phyloP scores from a whole-genome alignment of 805 yeast species.

The Trichomonascus vanleenenianus region DNA sequence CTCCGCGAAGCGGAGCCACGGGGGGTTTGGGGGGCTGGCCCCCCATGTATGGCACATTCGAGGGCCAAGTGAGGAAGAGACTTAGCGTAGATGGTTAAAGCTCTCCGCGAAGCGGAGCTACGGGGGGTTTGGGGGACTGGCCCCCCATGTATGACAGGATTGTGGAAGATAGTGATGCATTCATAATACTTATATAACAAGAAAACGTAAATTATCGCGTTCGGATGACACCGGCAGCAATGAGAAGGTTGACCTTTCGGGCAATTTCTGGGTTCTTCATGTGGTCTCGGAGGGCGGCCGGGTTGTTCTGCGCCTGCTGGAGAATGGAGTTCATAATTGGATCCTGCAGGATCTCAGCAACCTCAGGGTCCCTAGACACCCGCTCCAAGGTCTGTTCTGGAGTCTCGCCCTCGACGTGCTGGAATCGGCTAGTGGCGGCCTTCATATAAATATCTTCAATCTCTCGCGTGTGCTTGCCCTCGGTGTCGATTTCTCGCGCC shows the following conservation, averaged over 20 bases:
- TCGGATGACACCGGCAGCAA: conserved; percentile 95
- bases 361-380: conserved; percentile 89
- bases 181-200: too few species aligned
- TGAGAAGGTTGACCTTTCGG: conserved; percentile 77
- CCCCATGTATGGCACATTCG: too few species aligned
- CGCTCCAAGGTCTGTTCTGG: conserved; percentile 92
- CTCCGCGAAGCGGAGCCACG: too few species aligned
- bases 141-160: too few species aligned
- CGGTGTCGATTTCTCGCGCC: conserved; percentile 71
- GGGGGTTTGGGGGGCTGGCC: too few species aligned
- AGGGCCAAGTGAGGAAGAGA: too few species aligned
- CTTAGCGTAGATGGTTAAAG: too few species aligned
- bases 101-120: too few species aligned
- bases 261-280: conserved; percentile 93
- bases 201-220: conserved; percentile 44
- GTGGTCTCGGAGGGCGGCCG: conserved; percentile 95
- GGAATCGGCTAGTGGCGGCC: conserved; percentile 71
- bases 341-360: conserved; percentile 78
- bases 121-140: too few species aligned
- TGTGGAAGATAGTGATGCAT: too few species aligned
- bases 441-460: conserved; percentile 74
- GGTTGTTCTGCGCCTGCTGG: conserved; percentile 88
- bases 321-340: conserved; percentile 95
- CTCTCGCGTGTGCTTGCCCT: conserved; percentile 54
- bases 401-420: conserved; percentile 78